These are phyloP conservation scores for Albugo candida DNA, from an alignment of 352 stramenopile species.

Conservation along the genomic window DNA sequence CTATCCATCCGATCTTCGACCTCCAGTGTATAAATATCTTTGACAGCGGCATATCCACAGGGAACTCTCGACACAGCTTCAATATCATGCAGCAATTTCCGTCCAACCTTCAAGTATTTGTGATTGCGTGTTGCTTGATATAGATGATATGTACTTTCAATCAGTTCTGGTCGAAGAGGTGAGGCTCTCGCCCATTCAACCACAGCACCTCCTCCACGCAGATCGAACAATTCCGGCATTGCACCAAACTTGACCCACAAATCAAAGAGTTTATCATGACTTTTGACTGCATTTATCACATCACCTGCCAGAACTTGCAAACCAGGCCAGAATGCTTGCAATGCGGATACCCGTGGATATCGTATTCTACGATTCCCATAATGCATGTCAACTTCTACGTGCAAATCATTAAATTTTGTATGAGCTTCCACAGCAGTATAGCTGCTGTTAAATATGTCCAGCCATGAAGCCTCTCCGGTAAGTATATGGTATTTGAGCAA, in stretches of 20 bases:
- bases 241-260: constrained; percentile 89
- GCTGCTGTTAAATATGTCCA: constrained; percentile 83
- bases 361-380: constrained; percentile 31
- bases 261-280: constrained; percentile 87
- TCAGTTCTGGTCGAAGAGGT: constrained; percentile 91
- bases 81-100: constrained; percentile 77
- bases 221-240: constrained; percentile 90
- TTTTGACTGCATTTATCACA: constrained; percentile 70
- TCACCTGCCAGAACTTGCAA: constrained; percentile 91
- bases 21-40: constrained; percentile 74
- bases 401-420: constrained; percentile 50
- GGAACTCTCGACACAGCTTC: constrained; percentile 65
- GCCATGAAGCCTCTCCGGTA: constrained; percentile 82
- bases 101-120: constrained; percentile 79
- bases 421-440: constrained; percentile 62
- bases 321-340: constrained; percentile 95
- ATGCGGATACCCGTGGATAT: constrained; percentile 44
- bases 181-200: constrained; percentile 70
- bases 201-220: constrained; percentile 23
- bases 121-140: constrained; percentile 79
- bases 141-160: constrained; percentile 94
- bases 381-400: constrained; percentile 80
- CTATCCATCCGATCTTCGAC: constrained; percentile 96
- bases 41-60: constrained; percentile 87
- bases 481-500: constrained; percentile 94